These are phyloP conservation scores for Cyathus striatus DNA, from an alignment of 768 basidiomycete genomes.

Conservation along the genomic window DNA sequence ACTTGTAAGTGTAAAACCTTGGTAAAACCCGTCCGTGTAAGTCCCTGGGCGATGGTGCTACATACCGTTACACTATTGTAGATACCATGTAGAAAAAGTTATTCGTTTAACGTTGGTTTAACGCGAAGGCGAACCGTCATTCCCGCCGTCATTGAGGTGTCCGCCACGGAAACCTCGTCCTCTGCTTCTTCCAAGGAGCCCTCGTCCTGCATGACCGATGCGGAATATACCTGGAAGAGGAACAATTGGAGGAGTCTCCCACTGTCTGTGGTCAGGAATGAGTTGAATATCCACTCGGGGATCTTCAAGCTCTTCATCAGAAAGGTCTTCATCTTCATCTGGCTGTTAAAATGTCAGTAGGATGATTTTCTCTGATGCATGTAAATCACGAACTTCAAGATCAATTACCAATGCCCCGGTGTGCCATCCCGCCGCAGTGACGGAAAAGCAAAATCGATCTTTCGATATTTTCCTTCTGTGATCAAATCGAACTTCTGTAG, in stretches of 20 bases:
- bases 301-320: slow-evolving; percentile 32
- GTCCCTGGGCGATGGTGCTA: no score
- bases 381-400: slow-evolving; percentile 52
- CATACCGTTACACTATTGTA: no score
- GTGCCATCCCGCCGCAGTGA: slow-evolving; percentile 88
- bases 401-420: slow-evolving; percentile 86
- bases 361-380: slow-evolving; percentile 2
- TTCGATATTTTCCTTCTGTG: slow-evolving; percentile 42
- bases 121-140: no score
- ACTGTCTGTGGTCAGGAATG: slow-evolving; percentile 1
- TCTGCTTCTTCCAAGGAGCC: slow-evolving; percentile 10
- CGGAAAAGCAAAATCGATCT: slow-evolving; percentile 72
- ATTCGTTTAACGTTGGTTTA: no score
- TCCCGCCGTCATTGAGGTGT: no score
- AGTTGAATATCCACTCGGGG: slow-evolving; percentile 2
- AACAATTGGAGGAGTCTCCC: slow-evolving; percentile 17
- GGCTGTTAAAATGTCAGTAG: slow-evolving; percentile 14
- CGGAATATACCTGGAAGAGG: slow-evolving; percentile 36
- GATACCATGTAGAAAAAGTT: no score
- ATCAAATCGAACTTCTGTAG: slow-evolving; percentile 72
- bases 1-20: no score
- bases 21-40: no score
- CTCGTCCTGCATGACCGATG: slow-evolving; percentile 57
- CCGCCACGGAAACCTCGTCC: neutral
- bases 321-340: slow-evolving; percentile 24